Percentiles rank a stretch among this genome's conserved stretches.
Evolutionary conservation across 768 basidiomycete genomes (phyloP).

Genomic region (Thelephora ganbajun): DNA sequence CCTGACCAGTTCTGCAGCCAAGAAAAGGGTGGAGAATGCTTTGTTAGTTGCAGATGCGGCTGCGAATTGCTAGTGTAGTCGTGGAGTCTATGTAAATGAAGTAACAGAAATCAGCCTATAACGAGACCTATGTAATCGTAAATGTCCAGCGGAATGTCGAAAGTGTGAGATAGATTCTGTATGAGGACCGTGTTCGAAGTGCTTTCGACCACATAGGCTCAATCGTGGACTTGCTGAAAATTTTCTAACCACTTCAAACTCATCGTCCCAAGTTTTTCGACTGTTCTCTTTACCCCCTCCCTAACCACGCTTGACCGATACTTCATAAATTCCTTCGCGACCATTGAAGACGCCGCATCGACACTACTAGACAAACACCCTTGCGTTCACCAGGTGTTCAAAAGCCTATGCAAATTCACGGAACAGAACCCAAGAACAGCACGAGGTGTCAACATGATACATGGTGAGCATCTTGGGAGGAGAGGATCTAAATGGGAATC

Average conservation of each 20-base stretch:
- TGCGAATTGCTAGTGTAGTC: too few relatives aligned
- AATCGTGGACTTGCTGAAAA: constrained; percentile 17
- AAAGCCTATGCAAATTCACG: constrained; percentile 42
- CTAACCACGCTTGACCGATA: constrained; percentile 56
- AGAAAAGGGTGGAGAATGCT: background rate
- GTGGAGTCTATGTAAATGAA: too few relatives aligned
- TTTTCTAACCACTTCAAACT: constrained; percentile 68
- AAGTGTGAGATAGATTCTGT: too few relatives aligned
- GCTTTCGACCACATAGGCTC: too few relatives aligned
- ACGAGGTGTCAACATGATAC: background rate
- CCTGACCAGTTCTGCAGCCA: background rate
- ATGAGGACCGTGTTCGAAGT: background rate
- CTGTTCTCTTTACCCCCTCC: constrained; percentile 50
- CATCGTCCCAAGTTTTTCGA: constrained; percentile 52
- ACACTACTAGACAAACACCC: constrained; percentile 44
- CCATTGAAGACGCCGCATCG: constrained; percentile 30
- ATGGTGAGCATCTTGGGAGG: background rate
- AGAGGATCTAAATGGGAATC: constrained; percentile 14
- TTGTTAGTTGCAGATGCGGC: too few relatives aligned
- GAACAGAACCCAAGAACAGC: background rate
- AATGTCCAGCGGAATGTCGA: background rate
- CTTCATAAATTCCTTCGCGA: constrained; percentile 59
- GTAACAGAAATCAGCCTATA: too few relatives aligned
- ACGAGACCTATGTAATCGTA: too few relatives aligned
- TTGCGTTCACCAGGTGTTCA: constrained; percentile 44